A percentile compares a stretch with the other conserved stretches of the same genome.
phyloP scores from a whole-genome alignment of 2,329 filamentous ascomycete genomes.

The Byssochlamys sp. region DNA sequence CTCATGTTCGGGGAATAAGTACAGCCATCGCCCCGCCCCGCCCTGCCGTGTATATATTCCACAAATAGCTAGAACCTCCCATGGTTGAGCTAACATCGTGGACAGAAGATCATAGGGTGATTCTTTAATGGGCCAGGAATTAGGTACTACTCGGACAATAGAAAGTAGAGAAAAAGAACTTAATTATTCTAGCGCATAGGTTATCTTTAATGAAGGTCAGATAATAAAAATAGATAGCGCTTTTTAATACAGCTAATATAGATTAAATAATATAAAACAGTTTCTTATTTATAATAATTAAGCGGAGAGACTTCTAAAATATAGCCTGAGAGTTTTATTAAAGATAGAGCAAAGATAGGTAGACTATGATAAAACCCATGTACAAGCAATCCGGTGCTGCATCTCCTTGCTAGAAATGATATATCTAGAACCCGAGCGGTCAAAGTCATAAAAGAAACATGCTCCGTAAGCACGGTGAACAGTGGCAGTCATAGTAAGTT shows the following conservation, averaged over 20 bases:
- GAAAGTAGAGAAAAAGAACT: no score
- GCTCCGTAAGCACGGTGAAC: no score
- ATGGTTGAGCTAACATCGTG: neutral
- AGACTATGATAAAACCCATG: no score
- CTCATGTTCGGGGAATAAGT: neutral
- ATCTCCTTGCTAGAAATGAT: neutral
- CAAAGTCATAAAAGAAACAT: neutral
- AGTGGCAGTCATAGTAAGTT: no score
- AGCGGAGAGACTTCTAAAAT: neutral
- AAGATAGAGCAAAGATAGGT: neutral
- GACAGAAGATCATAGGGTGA: neutral
- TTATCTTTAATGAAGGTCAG: neutral
- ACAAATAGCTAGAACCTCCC: neutral
- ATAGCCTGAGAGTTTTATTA: neutral
- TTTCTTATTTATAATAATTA: neutral
- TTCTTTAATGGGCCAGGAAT: neutral
- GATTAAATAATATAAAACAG: neutral
- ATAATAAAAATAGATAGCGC: neutral
- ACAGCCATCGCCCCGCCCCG: neutral
- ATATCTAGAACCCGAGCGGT: neutral
- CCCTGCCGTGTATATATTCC: neutral
- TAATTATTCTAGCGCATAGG: neutral
- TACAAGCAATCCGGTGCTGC: neutral
- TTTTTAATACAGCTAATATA: neutral
- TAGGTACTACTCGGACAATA: neutral